Conservation (phyloP, 2,329 filamentous ascomycete species). For the Penicillium sp. region DNA sequence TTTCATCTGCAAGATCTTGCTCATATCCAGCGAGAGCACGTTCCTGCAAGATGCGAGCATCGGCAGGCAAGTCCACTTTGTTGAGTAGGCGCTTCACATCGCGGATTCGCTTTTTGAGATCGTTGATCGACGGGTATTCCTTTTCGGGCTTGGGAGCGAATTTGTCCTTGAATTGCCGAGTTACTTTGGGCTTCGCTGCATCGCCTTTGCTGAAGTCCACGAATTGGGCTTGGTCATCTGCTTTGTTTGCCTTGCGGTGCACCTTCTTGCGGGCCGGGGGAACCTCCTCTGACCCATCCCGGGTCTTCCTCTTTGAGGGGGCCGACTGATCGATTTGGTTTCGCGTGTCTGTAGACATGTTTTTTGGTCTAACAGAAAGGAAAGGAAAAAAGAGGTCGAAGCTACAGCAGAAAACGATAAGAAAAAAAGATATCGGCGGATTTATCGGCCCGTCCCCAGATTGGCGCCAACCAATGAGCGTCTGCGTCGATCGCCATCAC, state of each 20-base stretch:
- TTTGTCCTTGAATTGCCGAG: constrained; percentile 20
- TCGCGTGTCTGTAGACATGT: constrained; percentile 14
- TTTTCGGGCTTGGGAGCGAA: constrained; percentile 23
- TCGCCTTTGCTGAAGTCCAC: constrained; percentile 11
- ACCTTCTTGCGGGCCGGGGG: constrained; percentile 25
- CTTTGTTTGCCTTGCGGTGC: constrained; percentile 13
- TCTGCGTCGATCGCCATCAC: constrained; percentile 2
- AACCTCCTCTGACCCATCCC: constrained; percentile 25
- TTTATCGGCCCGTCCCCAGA: constrained; percentile 31
- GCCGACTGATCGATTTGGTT: constrained; percentile 15
- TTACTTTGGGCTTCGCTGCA: constrained; percentile 5
- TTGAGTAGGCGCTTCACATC: constrained; percentile 54
- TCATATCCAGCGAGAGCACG: constrained; percentile 56
- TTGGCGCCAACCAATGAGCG: constrained; percentile 27
- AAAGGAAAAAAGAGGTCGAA: constrained; percentile 2
- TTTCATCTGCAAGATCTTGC: constrained; percentile 52
- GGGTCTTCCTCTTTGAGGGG: constrained; percentile 28
- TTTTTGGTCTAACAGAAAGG: constrained; percentile 1
- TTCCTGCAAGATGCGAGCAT: constrained; percentile 57
- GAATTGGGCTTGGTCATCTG: constrained; percentile 10
- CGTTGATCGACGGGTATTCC: constrained; percentile 42
- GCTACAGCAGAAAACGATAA: constrained; percentile 6
- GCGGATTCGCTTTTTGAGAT: constrained; percentile 56
- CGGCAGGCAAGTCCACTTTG: constrained; percentile 50
- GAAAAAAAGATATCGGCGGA: constrained; percentile 26